Base-by-base conservation (phyloP, 805 yeast genomes). In the Pichia membranifaciens region DNA sequence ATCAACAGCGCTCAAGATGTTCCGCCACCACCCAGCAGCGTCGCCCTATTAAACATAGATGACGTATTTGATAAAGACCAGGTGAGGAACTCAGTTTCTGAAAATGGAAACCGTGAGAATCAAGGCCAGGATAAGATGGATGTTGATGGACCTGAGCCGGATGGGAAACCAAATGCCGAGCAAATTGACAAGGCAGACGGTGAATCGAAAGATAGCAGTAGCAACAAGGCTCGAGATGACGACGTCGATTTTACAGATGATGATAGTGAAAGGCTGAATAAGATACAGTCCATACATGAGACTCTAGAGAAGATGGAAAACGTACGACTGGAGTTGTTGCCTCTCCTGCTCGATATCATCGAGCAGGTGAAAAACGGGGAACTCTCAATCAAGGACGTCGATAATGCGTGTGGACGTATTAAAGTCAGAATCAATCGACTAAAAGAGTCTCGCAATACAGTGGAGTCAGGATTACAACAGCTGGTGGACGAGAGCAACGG, bases 371-470 rank as follows among this genome's bases (percentile, higher is more conserved):
- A 68, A 39, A 52, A 59, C 2, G 75, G 75, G 0, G 62, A 65
- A 44, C 54, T 71, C 1, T 50, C 69, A n/a, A 72, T 74, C 0
- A 69, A 70, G 44, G 76, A 72, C 43, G 67, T 69, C 35, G 72
- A 67, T 29, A 71, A 69, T 52, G 66, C 72, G 6, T 67, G 75
- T 25, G 80, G 79, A 18, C 59, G 73, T 13, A 67, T 75, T 31
- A 61, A 75, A 33, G 65, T 74, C 20, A 57, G 76, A 50, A 49
- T 75, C 23, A 59, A 58, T 43, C 66, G 57, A 41, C 58, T 72
- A 31, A 61, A 69, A 40, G 64, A 70, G 32, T 75, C 72, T 50
- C 64, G 73, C 1, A 66, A 70, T 15, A 72, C 67, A 37, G 67
- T 62, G 16, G 53, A 72, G 36, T 54, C 18, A 5, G 41, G 15